A percentile compares a stretch with the other conserved stretches of the same genome.
Evolutionary conservation across 139 green algal species (phyloP).

Genomic region (Parachlorella kessleri): DNA sequence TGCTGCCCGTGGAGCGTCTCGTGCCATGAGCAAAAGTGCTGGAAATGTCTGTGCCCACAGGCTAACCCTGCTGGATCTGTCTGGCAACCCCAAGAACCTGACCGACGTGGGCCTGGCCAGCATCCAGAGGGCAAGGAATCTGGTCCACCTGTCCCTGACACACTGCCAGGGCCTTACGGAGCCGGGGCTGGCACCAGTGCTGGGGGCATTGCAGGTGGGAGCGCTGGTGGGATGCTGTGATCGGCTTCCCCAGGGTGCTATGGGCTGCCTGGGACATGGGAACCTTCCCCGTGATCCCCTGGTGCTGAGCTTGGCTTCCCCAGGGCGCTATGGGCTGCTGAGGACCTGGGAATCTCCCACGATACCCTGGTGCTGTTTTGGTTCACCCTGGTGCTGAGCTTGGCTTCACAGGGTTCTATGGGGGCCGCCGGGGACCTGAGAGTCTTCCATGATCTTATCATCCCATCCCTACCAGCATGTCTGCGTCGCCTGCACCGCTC

Average conservation of each 20-base stretch:
- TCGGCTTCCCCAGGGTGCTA: background rate
- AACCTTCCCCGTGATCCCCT: background rate
- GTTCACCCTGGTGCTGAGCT: background rate
- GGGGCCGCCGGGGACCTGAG: background rate
- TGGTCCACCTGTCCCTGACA: background rate
- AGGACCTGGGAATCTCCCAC: background rate
- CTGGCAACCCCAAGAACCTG: slow-evolving; percentile 1
- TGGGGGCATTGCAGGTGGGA: background rate
- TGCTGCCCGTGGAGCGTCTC: background rate
- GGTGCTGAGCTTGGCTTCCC: background rate
- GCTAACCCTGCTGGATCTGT: slow-evolving; percentile 1
- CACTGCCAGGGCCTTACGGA: slow-evolving; percentile 5
- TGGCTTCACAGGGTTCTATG: background rate
- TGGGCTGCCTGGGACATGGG: background rate
- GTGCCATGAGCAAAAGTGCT: too few relatives aligned
- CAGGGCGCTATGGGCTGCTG: background rate
- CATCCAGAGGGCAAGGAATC: background rate
- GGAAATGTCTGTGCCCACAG: too few relatives aligned
- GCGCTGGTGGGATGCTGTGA: background rate
- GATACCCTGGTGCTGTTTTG: too few relatives aligned
- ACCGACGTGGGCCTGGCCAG: slow-evolving; percentile 2
- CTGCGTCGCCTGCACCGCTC: background rate
- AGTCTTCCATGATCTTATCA: background rate
- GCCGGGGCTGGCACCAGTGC: background rate
- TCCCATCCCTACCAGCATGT: background rate